A percentile compares a stretch with the other conserved stretches of the same genome.
Evolutionary conservation across 139 green algal species (phyloP).

Genomic region (Chlorella sp.): DNA sequence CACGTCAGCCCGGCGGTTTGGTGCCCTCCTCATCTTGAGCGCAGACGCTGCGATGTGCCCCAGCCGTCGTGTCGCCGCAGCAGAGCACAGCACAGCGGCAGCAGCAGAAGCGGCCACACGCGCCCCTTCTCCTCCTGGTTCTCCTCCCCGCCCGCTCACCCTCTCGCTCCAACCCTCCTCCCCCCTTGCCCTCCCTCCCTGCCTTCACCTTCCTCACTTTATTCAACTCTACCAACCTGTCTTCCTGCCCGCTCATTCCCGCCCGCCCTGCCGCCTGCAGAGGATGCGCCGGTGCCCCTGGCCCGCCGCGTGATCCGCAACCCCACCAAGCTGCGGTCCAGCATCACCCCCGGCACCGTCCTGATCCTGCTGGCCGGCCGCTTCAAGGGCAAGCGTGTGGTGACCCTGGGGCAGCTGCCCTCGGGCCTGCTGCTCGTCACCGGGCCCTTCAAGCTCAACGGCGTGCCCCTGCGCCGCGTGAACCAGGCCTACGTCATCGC

Average conservation of each 20-base stretch:
- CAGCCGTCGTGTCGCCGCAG: no score
- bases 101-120: no score
- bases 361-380: conserved; percentile 96
- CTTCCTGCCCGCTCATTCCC: neutral
- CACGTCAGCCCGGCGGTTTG: no score
- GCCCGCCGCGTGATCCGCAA: conserved; percentile 67
- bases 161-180: neutral
- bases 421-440: conserved; percentile 96
- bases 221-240: no score
- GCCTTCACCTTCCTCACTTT: neutral
- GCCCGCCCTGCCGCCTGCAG: conserved; percentile 30
- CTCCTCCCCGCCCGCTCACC: no score
- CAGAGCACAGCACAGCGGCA: no score
- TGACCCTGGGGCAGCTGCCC: conserved; percentile 96
- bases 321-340: conserved; percentile 89
- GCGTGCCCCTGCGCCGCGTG: conserved; percentile 94
- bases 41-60: no score
- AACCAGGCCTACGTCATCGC: conserved; percentile 99
- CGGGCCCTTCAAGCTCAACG: conserved; percentile 97
- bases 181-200: neutral
- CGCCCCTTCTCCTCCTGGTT: no score
- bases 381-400: conserved; percentile 97
- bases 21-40: no score
- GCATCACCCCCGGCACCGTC: conserved; percentile 96
- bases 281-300: conserved; percentile 89